Conservation (phyloP, 352 stramenopile species). For the Globisporangium iwayamae region DNA sequence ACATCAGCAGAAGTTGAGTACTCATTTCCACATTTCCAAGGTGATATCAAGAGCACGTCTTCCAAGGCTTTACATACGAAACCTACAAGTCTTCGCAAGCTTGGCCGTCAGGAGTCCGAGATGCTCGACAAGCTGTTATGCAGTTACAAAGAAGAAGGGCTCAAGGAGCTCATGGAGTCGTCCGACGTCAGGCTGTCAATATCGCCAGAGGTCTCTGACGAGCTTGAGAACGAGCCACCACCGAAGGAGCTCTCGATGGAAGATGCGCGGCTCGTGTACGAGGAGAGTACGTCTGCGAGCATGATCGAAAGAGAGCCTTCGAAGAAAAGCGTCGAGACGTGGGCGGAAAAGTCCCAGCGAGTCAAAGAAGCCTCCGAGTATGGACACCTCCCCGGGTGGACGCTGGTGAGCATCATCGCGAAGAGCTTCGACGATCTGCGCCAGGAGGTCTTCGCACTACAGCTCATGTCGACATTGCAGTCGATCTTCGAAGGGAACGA, state of each 20-base stretch:
- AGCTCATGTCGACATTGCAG: slow-evolving; percentile 27
- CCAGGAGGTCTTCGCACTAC: slow-evolving; percentile 37
- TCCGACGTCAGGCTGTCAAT: not conserved
- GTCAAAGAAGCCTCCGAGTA: slow-evolving; percentile 22
- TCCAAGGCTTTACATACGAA: not conserved
- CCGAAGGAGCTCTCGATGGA: slow-evolving; percentile 26
- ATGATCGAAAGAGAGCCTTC: not conserved
- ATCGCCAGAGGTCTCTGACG: not conserved
- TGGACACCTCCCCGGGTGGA: slow-evolving; percentile 26
- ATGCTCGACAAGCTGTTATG: slow-evolving; percentile 33
- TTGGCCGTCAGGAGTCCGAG: slow-evolving; percentile 24
- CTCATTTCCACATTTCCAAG: slow-evolving; percentile 4
- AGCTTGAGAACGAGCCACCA: slow-evolving; percentile 13
- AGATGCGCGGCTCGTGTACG: slow-evolving; percentile 26
- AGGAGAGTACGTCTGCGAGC: slow-evolving; percentile 21
- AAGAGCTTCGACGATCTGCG: slow-evolving; percentile 42
- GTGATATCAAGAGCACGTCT: slow-evolving; percentile 11
- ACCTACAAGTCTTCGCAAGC: slow-evolving; percentile 12
- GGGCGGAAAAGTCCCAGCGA: slow-evolving; percentile 16
- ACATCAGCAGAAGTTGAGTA: not conserved
- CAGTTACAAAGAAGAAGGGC: slow-evolving; percentile 13
- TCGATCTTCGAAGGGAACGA: slow-evolving; percentile 30
- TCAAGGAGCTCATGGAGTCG: not conserved
- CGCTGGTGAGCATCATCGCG: slow-evolving; percentile 32
- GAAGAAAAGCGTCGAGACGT: slow-evolving; percentile 14